A percentile compares a stretch with the other conserved stretches of the same genome.
Evolutionary conservation across 192 early-diverging fungal species (phyloP).

Genomic region (Phycomyces nitens): DNA sequence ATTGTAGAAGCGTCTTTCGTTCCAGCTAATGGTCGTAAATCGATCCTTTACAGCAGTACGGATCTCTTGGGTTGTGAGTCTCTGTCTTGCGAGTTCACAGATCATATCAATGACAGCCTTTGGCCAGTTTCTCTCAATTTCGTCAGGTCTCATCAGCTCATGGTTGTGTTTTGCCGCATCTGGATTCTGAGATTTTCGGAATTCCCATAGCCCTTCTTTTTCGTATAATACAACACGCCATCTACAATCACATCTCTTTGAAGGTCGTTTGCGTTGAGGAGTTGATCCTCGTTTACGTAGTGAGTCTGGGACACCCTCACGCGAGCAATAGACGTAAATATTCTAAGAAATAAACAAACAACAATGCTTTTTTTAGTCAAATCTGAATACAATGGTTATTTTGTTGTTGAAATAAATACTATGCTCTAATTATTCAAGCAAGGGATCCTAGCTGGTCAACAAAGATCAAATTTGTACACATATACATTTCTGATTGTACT

Average conservation of each 20-base stretch:
- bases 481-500: too few relatives aligned
- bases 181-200: constrained; percentile 54
- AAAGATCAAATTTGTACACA: too few relatives aligned
- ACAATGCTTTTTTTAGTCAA: neutral
- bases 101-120: constrained; percentile 44
- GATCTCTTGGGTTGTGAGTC: constrained; percentile 41
- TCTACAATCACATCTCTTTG: constrained; percentile 54
- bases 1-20: constrained; percentile 58
- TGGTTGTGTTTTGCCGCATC: constrained; percentile 54
- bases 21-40: constrained; percentile 49
- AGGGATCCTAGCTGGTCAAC: too few relatives aligned
- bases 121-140: constrained; percentile 53
- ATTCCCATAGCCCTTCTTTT: constrained; percentile 49
- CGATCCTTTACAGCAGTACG: constrained; percentile 39
- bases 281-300: constrained; percentile 45
- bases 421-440: too few relatives aligned
- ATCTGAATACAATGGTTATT: too few relatives aligned
- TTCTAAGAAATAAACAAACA: constrained; percentile 33
- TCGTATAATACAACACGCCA: constrained; percentile 58
- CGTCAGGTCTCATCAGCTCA: constrained; percentile 46
- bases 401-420: too few relatives aligned
- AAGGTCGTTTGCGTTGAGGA: constrained; percentile 48
- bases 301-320: constrained; percentile 56
- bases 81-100: constrained; percentile 42
- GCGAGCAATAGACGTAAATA: constrained; percentile 58